Base-by-base conservation (phyloP, 169 alveolate genomes). In the Cryptosporidium meleagridis region DNA sequence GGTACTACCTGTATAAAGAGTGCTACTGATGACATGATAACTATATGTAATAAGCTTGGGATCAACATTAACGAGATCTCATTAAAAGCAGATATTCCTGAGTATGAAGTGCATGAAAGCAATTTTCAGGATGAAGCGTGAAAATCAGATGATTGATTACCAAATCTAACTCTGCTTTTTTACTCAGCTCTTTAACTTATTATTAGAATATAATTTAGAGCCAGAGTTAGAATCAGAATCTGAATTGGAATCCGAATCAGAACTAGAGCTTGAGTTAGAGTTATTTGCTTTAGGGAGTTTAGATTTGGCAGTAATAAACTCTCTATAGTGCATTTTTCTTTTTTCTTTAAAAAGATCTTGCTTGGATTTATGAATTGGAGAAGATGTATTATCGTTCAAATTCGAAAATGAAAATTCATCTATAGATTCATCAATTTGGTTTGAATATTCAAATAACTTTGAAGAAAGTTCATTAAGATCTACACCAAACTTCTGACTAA, bases 1-100 rank as follows among this genome's bases (percentile, higher is more conserved):
- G 85, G 85, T 45, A 72, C 85, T 72, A 72, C 85, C 51, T 72
- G 85, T 33, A 45, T 72, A n/a, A 48, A 69, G 53, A 72, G 35
- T 52, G 85, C 85, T 21, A 53, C 35, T 31, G 62, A 72, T 3
- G 85, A 72, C 33, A 72, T 72, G 85, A 52, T 45, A 33, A 72
- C 53, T 26, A 72, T 72, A 29, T 72, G 85, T 35, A 44, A 48
- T 72, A 45, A 31, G 48, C 70, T 72, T 31, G 85, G 85, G 53
- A 44, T 53, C 0, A 45, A 72, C 26, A 37, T 72, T 5, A 53
- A 72, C n/a, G 85, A 72, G 44, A 16, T 8, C 10, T 45, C 67
- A 8, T 35, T 72, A n/a, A 45, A 72, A 31, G 51, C 4, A 31
- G 69, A 45, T 14, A 9, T 72, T 65, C 72, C 72, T 10, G 72